phyloP scores from a whole-genome alignment of 2,329 filamentous ascomycete genomes.

The Exserohilum rostratum region DNA sequence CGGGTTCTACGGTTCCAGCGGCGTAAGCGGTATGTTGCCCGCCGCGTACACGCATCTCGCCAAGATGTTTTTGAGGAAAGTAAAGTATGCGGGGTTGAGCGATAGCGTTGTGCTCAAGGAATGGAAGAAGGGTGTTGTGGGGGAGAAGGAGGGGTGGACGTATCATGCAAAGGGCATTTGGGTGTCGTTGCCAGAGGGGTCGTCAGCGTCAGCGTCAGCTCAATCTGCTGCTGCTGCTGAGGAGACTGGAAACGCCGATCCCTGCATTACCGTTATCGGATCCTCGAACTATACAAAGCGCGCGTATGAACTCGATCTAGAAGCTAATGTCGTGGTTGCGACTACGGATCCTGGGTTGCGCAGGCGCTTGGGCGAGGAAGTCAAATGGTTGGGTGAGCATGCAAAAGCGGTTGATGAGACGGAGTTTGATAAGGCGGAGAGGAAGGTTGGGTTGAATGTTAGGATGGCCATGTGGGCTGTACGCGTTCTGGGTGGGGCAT shows the following conservation, averaged over 20 bases:
- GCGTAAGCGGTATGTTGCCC: constrained; percentile 87
- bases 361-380: constrained; percentile 75
- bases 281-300: constrained; percentile 96
- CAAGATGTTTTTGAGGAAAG: constrained; percentile 74
- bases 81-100: constrained; percentile 59
- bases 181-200: constrained; percentile 58
- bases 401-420: constrained; percentile 71
- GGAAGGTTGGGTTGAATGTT: constrained; percentile 84
- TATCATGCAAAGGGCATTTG: constrained; percentile 98
- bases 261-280: constrained; percentile 82
- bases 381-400: constrained; percentile 78
- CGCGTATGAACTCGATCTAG: constrained; percentile 89
- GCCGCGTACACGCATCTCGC: constrained; percentile 91
- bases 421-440: constrained; percentile 80
- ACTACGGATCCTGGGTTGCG: constrained; percentile 78
- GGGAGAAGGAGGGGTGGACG: constrained; percentile 85
- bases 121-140: constrained; percentile 83
- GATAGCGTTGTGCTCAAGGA: constrained; percentile 77
- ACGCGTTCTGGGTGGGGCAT: constrained; percentile 80
- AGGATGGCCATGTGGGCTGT: constrained; percentile 94
- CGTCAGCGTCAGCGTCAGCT: constrained; percentile 56
- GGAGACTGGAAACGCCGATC: constrained; percentile 53
- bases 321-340: constrained; percentile 85
- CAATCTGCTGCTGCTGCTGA: constrained; percentile 42
- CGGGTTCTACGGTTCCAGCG: constrained; percentile 88